A percentile compares a stretch with the other conserved stretches of the same genome.
Conservation (phyloP, 345 rosid species). For the Raphanus raphanistrum region DNA sequence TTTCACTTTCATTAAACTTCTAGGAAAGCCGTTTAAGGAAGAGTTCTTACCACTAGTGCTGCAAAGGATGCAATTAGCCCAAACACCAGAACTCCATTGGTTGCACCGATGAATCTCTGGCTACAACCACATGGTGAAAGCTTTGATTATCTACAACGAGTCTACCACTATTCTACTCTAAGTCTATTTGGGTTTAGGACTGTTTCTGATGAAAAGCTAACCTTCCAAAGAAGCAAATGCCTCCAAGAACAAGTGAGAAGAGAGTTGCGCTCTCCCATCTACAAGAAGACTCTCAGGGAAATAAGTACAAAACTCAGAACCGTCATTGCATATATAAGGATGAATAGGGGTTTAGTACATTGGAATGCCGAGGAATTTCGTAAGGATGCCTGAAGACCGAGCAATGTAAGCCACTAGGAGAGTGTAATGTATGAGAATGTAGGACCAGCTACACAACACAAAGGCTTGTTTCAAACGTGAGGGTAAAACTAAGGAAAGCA, state of each 20-base stretch:
- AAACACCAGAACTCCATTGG: slow-evolving; percentile 72
- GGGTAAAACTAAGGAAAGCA: background rate
- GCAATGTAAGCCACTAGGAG: slow-evolving; percentile 92
- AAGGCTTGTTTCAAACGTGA: background rate
- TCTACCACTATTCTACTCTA: slow-evolving; percentile 8
- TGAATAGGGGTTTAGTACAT: slow-evolving; percentile 47
- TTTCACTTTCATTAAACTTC: background rate
- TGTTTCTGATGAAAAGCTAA: slow-evolving; percentile 22
- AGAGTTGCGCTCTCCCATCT: slow-evolving; percentile 91
- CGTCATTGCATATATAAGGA: background rate
- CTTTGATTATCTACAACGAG: background rate
- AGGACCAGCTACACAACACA: slow-evolving; percentile 78
- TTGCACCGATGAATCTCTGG: slow-evolving; percentile 83
- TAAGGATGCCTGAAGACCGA: slow-evolving; percentile 88
- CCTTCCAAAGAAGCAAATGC: slow-evolving; percentile 94
- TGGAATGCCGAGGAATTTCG: slow-evolving; percentile 74
- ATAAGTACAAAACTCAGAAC: slow-evolving; percentile 8
- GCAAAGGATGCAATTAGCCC: slow-evolving; percentile 73
- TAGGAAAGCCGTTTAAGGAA: background rate
- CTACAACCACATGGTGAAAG: slow-evolving; percentile 46
- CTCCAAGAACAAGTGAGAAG: slow-evolving; percentile 71
- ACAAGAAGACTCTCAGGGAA: slow-evolving; percentile 44
- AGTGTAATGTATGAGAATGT: slow-evolving; percentile 84
- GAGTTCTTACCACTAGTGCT: slow-evolving; percentile 73
- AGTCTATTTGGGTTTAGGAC: background rate